Evolutionary conservation across 495 filamentous ascomycete species (phyloP), one percentile per base, ranked within the genome.

Genomic region (Aspergillus indologenus): DNA sequence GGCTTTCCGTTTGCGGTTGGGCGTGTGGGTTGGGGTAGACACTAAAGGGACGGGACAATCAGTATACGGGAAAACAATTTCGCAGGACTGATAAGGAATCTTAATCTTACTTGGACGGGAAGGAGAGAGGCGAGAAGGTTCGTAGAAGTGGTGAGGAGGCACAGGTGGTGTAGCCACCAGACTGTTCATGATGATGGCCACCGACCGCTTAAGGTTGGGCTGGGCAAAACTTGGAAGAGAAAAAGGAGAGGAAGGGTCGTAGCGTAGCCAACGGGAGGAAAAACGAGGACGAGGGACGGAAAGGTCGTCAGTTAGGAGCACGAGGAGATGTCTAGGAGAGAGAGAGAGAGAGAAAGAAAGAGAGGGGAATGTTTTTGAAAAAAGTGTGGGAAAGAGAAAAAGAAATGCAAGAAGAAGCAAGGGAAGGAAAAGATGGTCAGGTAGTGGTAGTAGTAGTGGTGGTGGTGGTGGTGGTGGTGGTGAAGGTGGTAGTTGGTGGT

Each of bases 1-100:
- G 59, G 89, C 90, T 78, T 96, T 96, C 75, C 92, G 87, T 80
- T 96, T 97, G 65, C 89, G 84, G 68, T 64, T 82, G 68, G 73
- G 73, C 67, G 75, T 72, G 66, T 81, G 73, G 60, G 73, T 66
- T 74, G 81, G 63, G 74, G 79, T 73, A 61, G 83, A 83, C 77
- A 82, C 85, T 86, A 59, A 46, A 53, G 44, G 51, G 11, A 56
- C 63, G 73, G 52, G 78, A 67, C 57, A 45, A 20, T 29, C 19
- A 49, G 45, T 26, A 17, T 19, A 54, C 12, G 42, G 18, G 20
- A 23, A 45, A 42, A 14, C 4, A 46, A 17, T n/a, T n/a, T n/a
- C n/a, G n/a, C n/a, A 22, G 56, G 26, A 4, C 26, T 29, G 34
- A 40, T 14, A 14, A 14, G 40, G 15, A 34, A 43, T 20, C n/a